These are phyloP conservation scores for Batkoa obscura DNA, from an alignment of 371 early-diverging fungal species.

Conservation along the genomic window DNA sequence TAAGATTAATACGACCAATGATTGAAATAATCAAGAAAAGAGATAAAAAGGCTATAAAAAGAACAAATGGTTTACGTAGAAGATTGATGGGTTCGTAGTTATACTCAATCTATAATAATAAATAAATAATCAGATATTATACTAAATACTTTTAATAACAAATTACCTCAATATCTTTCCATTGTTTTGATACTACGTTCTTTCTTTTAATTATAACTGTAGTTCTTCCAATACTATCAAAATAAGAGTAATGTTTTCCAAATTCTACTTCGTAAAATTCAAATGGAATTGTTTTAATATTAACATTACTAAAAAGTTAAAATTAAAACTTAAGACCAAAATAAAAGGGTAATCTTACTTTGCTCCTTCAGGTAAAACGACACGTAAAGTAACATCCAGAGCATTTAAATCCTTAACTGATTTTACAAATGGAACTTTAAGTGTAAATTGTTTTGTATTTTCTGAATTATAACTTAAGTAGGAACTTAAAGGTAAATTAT, in stretches of 20 bases:
- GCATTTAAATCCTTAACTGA: too few species aligned
- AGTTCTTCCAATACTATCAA: constrained; percentile 55
- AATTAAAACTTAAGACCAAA: too few species aligned
- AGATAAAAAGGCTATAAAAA: neutral
- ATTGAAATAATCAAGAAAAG: too few species aligned
- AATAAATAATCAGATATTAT: neutral
- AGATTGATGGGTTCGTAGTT: neutral
- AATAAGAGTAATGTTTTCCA: constrained; percentile 29
- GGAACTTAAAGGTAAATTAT: constrained; percentile 43
- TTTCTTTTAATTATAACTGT: constrained; percentile 32
- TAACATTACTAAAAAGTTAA: constrained; percentile 28
- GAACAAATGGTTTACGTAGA: neutral
- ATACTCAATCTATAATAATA: constrained; percentile 4
- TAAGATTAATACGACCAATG: too few species aligned
- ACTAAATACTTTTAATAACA: neutral
- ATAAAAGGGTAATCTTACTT: constrained; percentile 20
- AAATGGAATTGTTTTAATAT: constrained; percentile 32
- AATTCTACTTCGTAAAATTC: constrained; percentile 19
- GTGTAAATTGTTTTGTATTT: too few species aligned
- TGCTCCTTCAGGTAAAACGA: constrained; percentile 88
- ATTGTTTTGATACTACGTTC: constrained; percentile 39
- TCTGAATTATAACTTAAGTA: too few species aligned
- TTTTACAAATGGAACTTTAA: too few species aligned
- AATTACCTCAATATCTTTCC: constrained; percentile 18
- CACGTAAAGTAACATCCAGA: too few species aligned